Conservation (phyloP, 1,284 basidiomycete species). For the Ceratobasidium sp. region DNA sequence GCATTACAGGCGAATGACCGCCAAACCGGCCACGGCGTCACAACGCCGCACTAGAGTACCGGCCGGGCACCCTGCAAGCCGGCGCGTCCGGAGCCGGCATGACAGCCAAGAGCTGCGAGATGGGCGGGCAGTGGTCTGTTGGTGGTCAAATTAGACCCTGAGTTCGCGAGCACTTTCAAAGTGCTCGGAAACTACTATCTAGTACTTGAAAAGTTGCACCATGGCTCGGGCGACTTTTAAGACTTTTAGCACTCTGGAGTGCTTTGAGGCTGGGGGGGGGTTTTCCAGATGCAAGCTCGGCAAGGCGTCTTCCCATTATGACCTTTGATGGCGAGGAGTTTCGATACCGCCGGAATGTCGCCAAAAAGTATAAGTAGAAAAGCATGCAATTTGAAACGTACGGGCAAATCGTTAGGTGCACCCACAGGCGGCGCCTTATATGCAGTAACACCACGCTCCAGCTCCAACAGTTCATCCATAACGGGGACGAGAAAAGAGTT, state of each 20-base stretch:
- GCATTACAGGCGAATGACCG: too few species aligned
- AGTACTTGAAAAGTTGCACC: not conserved
- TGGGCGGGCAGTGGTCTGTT: not conserved
- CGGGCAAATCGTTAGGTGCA: not conserved
- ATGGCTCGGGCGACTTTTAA: not conserved
- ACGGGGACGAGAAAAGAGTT: not conserved
- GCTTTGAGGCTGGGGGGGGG: not conserved
- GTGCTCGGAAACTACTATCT: not conserved
- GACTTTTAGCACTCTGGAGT: conserved; percentile 8
- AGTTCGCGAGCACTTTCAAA: not conserved
- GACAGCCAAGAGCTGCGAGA: not conserved
- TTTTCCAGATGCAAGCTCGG: conserved; percentile 52
- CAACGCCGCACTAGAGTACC: not conserved
- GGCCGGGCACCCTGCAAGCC: not conserved
- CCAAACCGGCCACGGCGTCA: not conserved
- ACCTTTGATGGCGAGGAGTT: conserved; percentile 55
- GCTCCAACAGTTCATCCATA: conserved; percentile 40
- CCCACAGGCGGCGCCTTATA: conserved; percentile 39
- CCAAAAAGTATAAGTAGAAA: conserved; percentile 49
- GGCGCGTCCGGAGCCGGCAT: not conserved
- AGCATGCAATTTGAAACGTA: conserved; percentile 48
- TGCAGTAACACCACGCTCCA: conserved; percentile 47
- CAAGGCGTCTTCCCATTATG: conserved; percentile 56
- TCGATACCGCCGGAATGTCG: conserved; percentile 57
- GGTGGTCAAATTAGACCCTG: not conserved